Evolutionary conservation across 345 rosid genomes (phyloP).

Genomic region (Diplotaxis tenuifolia): DNA sequence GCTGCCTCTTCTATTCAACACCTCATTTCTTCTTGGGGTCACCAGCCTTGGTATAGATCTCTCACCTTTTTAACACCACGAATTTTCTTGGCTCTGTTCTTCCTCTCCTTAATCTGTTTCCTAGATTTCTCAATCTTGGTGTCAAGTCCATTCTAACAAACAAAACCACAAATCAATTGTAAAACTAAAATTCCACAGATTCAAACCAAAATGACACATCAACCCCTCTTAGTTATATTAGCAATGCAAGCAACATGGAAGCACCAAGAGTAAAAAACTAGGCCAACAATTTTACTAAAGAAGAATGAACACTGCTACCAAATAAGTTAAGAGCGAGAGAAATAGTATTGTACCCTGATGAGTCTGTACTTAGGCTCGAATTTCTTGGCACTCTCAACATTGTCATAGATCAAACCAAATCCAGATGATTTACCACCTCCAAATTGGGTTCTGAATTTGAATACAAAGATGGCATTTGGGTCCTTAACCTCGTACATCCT

Average conservation of each 20-base stretch:
- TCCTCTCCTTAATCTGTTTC: slow-evolving; percentile 93
- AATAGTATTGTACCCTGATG: slow-evolving; percentile 62
- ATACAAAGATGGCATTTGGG: slow-evolving; percentile 82
- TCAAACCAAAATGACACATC: too few species aligned
- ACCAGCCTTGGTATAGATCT: slow-evolving; percentile 60
- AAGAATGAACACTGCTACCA: neutral
- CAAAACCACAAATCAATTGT: neutral
- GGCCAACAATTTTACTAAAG: neutral
- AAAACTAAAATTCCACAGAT: neutral
- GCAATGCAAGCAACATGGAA: neutral
- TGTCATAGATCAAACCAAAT: slow-evolving; percentile 87
- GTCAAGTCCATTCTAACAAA: slow-evolving; percentile 79
- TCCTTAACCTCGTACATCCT: slow-evolving; percentile 85
- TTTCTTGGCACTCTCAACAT: slow-evolving; percentile 86
- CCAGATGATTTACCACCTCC: slow-evolving; percentile 99
- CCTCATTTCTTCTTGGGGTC: slow-evolving; percentile 88
- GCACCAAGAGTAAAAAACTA: neutral
- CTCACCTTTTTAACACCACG: slow-evolving; percentile 96
- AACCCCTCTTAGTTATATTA: neutral
- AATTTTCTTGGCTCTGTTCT: slow-evolving; percentile 91
- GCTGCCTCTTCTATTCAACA: slow-evolving; percentile 3
- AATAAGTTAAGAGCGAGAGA: neutral
- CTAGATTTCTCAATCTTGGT: slow-evolving; percentile 91
- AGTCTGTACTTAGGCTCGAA: slow-evolving; percentile 94
- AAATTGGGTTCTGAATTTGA: slow-evolving; percentile 89